Evolutionary conservation across 768 basidiomycete species (phyloP), one percentile per base, ranked within the genome.

Genomic region (Panaeolus cyanescens): DNA sequence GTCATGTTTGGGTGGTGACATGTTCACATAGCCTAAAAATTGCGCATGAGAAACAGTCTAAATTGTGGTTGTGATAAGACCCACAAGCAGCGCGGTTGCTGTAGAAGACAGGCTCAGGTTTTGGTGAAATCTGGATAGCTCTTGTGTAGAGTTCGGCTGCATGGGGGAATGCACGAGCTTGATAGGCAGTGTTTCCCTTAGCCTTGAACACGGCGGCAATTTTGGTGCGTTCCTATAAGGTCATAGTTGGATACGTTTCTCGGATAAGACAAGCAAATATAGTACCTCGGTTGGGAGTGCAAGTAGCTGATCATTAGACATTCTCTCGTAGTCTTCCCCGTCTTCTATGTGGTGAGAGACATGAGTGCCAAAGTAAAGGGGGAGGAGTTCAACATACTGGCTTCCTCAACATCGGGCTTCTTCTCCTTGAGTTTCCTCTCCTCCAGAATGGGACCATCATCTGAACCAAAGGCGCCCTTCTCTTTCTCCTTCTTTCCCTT

Each of bases 71-170:
- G 22, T 33, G 20, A 32, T 25, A 32, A 59, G 5, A 80, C 89
- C 59, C 61, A 94, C 96, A 98, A 63, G 97, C 97, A 37, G 96
- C 97, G 56, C 97, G 89, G 75, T 99, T 99, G 75, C 92, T 93
- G 84, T 88, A 98, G 78, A 90, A 99, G 32, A 98, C 93, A 30
- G 97, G 89, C 69, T 96, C 94, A 6, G 89, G 86, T 71, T 86
- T 88, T 7, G 91, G 88, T 4, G 91, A 80, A 19, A 91, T 80
- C 50, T 83, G 79, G 63, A 93, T 92, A 34, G 92, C 92, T 60
- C 83, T 85, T 10, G 90, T 90, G 77, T 93, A 93, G 59, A 84
- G 77, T 22, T 85, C 80, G 28, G 81, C 83, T 9, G 91, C 91
- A 42, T 78, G 75, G 5, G 75, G 71, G 66, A 86, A 92, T 66